phyloP scores from a whole-genome alignment of 2,329 filamentous ascomycete species.

The Emergomyces orientalis region DNA sequence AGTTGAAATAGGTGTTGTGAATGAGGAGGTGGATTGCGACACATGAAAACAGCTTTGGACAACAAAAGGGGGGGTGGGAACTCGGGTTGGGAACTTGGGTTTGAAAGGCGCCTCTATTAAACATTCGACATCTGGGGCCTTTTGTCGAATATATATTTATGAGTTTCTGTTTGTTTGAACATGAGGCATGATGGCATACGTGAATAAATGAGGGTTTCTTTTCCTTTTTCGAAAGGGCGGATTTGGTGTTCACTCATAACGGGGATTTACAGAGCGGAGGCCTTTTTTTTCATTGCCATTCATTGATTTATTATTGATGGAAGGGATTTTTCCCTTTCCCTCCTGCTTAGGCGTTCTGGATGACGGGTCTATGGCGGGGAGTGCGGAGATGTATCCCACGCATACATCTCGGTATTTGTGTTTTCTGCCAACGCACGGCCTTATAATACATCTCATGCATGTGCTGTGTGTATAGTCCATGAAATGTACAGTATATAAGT shows the following conservation, averaged over 20 bases:
- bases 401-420: background rate
- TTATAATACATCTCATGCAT: background rate
- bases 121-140: background rate
- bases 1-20: background rate
- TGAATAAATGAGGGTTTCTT: background rate
- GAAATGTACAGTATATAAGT: background rate
- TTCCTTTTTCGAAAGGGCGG: background rate
- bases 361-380: background rate
- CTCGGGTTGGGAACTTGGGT: background rate
- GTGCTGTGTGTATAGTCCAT: background rate
- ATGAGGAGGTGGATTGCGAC: background rate
- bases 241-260: background rate
- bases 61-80: background rate
- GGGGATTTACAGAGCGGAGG: background rate
- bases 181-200: background rate
- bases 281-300: background rate
- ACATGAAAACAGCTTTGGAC: background rate
- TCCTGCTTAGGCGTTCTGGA: background rate
- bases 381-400: background rate
- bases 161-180: background rate
- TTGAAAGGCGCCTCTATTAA: background rate
- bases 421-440: background rate
- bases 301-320: background rate
- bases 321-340: background rate
- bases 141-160: background rate